Conservation (phyloP, 2,329 filamentous ascomycete genomes). For the Aureobasidium subglaciale region DNA sequence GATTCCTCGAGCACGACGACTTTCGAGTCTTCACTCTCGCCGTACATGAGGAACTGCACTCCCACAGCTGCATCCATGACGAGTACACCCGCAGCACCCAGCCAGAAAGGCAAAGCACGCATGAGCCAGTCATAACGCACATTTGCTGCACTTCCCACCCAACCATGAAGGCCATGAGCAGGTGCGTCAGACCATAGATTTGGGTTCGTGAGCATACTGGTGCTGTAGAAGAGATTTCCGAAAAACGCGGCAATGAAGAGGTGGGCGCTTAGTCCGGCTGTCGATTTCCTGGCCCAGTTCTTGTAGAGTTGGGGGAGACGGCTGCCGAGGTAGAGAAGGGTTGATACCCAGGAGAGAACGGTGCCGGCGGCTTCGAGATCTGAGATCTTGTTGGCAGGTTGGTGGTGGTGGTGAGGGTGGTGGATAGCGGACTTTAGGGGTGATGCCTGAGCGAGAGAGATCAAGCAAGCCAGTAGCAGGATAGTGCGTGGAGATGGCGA, state of each 20-base stretch:
- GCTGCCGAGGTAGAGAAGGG: conserved; percentile 51
- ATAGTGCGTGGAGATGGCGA: conserved; percentile 41
- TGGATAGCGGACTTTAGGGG: conserved; percentile 20
- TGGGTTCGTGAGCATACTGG: conserved; percentile 56
- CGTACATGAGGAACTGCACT: conserved; percentile 56
- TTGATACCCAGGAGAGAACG: conserved; percentile 51
- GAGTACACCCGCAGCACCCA: conserved; percentile 59
- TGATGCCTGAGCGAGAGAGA: conserved; percentile 37
- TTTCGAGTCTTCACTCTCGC: conserved; percentile 44
- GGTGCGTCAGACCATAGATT: conserved; percentile 53
- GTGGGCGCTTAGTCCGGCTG: conserved; percentile 54
- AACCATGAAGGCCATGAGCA: conserved; percentile 49
- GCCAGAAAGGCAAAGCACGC: conserved; percentile 55
- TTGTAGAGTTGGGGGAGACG: conserved; percentile 60
- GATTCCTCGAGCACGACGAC: conserved; percentile 39
- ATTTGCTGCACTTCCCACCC: conserved; percentile 52
- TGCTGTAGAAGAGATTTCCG: conserved; percentile 61
- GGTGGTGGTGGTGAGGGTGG: conserved; percentile 22
- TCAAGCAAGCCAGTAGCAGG: conserved; percentile 39
- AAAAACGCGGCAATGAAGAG: conserved; percentile 61
- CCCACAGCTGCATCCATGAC: conserved; percentile 56
- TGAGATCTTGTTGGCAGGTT: conserved; percentile 17
- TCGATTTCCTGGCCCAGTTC: conserved; percentile 56
- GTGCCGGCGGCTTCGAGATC: conserved; percentile 41
- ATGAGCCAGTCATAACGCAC: conserved; percentile 50